Base-by-base conservation (phyloP, 2,329 filamentous ascomycete species). In the Cercospora sojina region DNA sequence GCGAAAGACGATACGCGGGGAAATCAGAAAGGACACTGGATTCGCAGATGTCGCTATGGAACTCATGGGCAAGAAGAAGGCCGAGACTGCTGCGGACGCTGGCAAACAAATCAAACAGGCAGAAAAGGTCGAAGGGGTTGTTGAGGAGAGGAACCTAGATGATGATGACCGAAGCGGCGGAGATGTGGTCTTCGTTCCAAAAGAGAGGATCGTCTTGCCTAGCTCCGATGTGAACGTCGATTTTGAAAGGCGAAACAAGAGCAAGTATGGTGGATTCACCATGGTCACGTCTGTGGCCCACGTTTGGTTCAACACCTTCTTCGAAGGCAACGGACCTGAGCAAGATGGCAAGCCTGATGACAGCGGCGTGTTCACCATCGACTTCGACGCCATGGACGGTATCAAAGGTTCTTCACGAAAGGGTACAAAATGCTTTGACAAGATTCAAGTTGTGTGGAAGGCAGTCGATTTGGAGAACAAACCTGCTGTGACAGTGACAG, bases 241-340 rank as follows among this genome's bases (percentile, higher is more conserved):
- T 59, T 88, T 97, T 25, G 93, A 98, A 80, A 87, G 92, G 7
- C 88, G 93, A 38, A 96, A 93, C 79, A 91, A 90, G 74, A 88
- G 91, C 1, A 86, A 87, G 4, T 91, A 91, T 73, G 85, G 85
- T 6, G 90, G 92, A 0, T 86, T 92, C 71, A 93, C 92, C 0
- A 92, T 98, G 88, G 92, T 97, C 3, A 97, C 94, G 0, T 89
- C 93, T 0, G 89, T 98, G 9, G 93, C 93, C 0, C 94, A 98
- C 74, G 91, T 97, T 16, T 99, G 95, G 95, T 97, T 97, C 83
- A 99, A 99, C 75, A 84, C 89, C 1, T 98, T 89, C 79, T 98
- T 98, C 74, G 95, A 98, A 80, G 93, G 93, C 53, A 82, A 86
- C 20, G 90, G 91, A 0, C 88, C 90, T 0, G 90, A 93, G 74